These are phyloP conservation scores for Citrus sinensis DNA, from an alignment of 345 rosid species.

Conservation along the genomic window DVS_A1.0 CM039164.1:7810501-7811000, in stretches of 20 bases:
- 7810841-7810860: neutral
- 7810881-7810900: neutral
- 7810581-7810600: too few relatives aligned
- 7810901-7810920: neutral
- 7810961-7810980: neutral
- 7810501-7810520: neutral
- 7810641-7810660: neutral
- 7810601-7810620: neutral
- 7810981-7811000: neutral
- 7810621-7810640: neutral
- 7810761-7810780: neutral
- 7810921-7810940: neutral
- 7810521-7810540: neutral
- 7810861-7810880: neutral
- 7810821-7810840: neutral
- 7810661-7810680: neutral
- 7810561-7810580: too few relatives aligned
- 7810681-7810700: neutral
- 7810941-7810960: neutral
- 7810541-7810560: neutral
- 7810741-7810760: neutral
- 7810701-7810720: neutral
- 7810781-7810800: neutral
- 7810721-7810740: neutral
- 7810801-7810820: neutral